phyloP scores from a whole-genome alignment of 345 rosid species.

The Syzygium jambos region DNA sequence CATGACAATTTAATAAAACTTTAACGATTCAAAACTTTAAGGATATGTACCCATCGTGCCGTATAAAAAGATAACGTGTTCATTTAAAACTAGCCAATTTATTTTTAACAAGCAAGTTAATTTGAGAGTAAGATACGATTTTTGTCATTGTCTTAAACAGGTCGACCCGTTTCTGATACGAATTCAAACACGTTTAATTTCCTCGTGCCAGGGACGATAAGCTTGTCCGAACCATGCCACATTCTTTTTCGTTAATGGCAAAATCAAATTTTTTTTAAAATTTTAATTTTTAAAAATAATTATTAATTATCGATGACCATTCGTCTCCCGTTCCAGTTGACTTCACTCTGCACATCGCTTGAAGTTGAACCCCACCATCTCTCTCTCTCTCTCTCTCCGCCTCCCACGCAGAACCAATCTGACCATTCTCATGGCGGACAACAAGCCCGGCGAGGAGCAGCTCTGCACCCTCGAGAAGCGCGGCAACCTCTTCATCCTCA shows the following conservation, averaged over 20 bases:
- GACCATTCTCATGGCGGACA: background rate
- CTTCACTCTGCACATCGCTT: background rate
- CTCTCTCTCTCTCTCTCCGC: background rate
- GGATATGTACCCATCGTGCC: too few relatives aligned
- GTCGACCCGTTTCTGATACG: too few relatives aligned
- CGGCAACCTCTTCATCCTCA: constrained; percentile 40
- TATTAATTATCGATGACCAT: background rate
- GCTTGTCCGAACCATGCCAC: background rate
- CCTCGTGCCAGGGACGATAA: too few relatives aligned
- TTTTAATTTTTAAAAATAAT: background rate
- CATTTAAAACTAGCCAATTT: too few relatives aligned
- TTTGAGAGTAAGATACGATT: too few relatives aligned
- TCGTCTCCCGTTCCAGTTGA: background rate
- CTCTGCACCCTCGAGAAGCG: constrained; percentile 53
- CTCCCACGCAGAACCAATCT: background rate
- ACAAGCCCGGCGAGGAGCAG: background rate
- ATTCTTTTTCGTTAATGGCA: background rate
- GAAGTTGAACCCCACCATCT: background rate
- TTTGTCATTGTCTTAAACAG: too few relatives aligned
- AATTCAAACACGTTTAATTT: too few relatives aligned
- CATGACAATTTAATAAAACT: too few relatives aligned
- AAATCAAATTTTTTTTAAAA: background rate
- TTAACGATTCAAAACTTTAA: too few relatives aligned
- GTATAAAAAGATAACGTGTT: too few relatives aligned
- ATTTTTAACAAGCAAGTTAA: too few relatives aligned